Base-by-base conservation (phyloP, 306 rosid species). In the Quercus cerris region DNA sequence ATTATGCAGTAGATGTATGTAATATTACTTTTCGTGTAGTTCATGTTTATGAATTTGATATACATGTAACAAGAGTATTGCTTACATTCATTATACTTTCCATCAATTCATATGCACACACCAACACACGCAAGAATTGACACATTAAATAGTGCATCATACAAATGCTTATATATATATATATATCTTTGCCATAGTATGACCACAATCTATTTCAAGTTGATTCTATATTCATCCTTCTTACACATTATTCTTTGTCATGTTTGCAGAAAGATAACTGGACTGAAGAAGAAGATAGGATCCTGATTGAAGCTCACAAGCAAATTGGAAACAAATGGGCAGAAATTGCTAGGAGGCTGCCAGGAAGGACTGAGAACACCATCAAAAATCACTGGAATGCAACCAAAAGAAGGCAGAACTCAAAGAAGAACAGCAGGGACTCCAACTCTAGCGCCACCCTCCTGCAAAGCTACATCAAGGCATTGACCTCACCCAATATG, bases 341-440 rank as follows among this genome's bases (percentile, higher is more conserved):
- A 1, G 97, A 92, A 76, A 94, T 94, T 1, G 93, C 97, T 0
- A 88, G 72, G 70, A 73, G 81, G 41, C 44, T 92, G 30, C 94
- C 88, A 0, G 94, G 93, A 0, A 74, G 97, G 19, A 88, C 92
- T 0, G 97, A 92, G 33, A 94, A 94, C 83, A 78, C 92, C 1
- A 88, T 92, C 6, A 92, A 94, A 82, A 94, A 94, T 75, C 97
- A 92, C 20, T 92, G 94, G 97, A 90, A 92, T 52, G 86, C 97
- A 13, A 90, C 93, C 0, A 94, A 90, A 85, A 78, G 98, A 0
- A 73, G 89, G 57, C 89, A 73, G 17, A 78, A 73, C 22, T 52
- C 91, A 0, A 89, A 85, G 78, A 89, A 15, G 81, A 84, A 61
- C 73, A 75, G 63, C 71, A 78, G 25, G 71, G 77, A 51, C 62